phyloP scores from a whole-genome alignment of 1,284 basidiomycete species.

The Malassezia furfur region DNA sequence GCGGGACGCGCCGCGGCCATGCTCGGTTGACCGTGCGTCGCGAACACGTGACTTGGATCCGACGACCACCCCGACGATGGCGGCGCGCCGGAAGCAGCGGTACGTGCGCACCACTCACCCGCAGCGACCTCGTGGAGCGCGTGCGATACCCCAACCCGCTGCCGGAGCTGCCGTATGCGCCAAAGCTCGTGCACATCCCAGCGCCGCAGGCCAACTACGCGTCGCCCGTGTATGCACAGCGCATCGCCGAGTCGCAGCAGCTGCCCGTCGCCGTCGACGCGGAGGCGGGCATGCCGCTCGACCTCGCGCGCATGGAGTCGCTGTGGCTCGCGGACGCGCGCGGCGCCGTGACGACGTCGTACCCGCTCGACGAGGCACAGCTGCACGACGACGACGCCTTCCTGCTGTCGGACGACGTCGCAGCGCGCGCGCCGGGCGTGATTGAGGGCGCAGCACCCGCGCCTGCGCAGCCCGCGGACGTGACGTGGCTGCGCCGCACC shows the following conservation, averaged over 20 bases:
- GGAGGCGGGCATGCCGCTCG: constrained; percentile 44
- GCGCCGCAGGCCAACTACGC: constrained; percentile 34
- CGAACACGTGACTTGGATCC: constrained; percentile 4
- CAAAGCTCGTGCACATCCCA: constrained; percentile 37
- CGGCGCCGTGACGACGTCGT: constrained; percentile 11
- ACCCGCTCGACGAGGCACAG: constrained; percentile 18
- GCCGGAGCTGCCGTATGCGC: constrained; percentile 45
- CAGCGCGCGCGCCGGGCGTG: neutral
- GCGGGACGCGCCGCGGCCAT: neutral
- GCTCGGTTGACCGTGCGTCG: neutral
- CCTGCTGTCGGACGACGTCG: constrained; percentile 27
- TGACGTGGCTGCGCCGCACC: constrained; percentile 44
- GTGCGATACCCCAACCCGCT: constrained; percentile 46
- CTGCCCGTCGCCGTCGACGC: constrained; percentile 41
- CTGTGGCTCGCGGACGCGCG: constrained; percentile 33
- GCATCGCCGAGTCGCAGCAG: constrained; percentile 35
- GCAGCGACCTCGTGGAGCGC: constrained; percentile 44
- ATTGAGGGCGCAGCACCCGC: neutral
- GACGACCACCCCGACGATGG: constrained; percentile 7
- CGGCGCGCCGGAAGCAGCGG: constrained; percentile 16
- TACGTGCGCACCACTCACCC: neutral
- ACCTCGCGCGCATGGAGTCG: constrained; percentile 37
- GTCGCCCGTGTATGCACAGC: constrained; percentile 35
- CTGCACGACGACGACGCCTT: constrained; percentile 41
- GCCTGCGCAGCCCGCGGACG: constrained; percentile 25